Base-by-base conservation (phyloP, 345 rosid genomes). In the Syzygium grande region DNA sequence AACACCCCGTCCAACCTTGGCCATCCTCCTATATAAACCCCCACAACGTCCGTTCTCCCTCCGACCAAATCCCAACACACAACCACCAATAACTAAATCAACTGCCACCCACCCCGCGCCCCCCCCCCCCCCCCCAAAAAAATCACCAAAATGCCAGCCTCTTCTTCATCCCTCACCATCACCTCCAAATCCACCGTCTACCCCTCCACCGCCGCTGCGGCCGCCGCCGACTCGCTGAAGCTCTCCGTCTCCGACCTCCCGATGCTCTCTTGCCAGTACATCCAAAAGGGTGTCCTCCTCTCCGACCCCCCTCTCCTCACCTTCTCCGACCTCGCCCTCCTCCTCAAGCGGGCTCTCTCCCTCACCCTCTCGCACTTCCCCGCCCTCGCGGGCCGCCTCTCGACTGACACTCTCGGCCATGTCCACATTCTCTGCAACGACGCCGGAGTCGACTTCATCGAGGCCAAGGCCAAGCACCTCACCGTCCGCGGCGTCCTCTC, bases 221-320 rank as follows among this genome's bases (percentile, higher is more conserved):
- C 87, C 61, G 80, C 84, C 85, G 55, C 85, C 78, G 52, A 77
- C 78, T 25, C 95, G 73, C 89, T 95, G 14, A 93, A 92, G 89
- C 98, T 98, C 89, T 96, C 98, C 15, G 98, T 96, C 85, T 98
- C 99, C 51, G 99, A 98, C 89, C 92, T 96, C 58, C 99, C 98
- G 41, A 98, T 98, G 99, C 97, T 98, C 83, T 95, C 99, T 4
- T 98, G 99, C 86, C 99, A 98, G 41, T 98, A 98, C 91, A 98
- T 98, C 88, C 99, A 98, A 52, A 98, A 98, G 91, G 99, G 99
- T 1, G 95, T 96, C 51, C 96, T 98, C 88, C 91, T 98, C 79
- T 7, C 93, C 0, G 87, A 85, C 56, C 92, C 98, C 16, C 93
- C 88, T 89, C 93, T 94, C 52, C 93, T 84, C 86, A 89, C 93